Base-by-base conservation (phyloP, 306 rosid species). In the Cicer yamashitae region DNA sequence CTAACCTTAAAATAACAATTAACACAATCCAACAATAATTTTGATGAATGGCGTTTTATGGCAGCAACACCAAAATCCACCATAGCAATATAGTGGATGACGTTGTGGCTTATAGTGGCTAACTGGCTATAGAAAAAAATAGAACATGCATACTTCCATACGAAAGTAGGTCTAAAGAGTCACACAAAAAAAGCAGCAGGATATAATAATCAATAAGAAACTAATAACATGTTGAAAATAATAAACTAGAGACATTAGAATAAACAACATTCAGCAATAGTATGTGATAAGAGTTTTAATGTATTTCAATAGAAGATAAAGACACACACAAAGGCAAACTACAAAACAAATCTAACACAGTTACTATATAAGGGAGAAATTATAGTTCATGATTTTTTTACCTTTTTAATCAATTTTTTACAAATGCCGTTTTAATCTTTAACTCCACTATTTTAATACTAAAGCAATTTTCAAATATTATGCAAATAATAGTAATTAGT, bases 1-100 rank as follows among this genome's bases (percentile, higher is more conserved):
- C 41, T 50, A 51, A 9, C 41, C 38, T 56, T 10, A 37, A 60
- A 38, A 76, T 70, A 71, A 45, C 12, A 57, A 71, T 46, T 12
- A 65, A 18, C 58, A 54, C 25, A 67, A 51, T 34, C 40, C 20
- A 30, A 60, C 12, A 9, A 30, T 13, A 30, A 12, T 12, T 12
- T 30, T 34, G 10, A 34, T 34, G 18, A 60, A 60, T 34, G 18
- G 4, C 1, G 1, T 1, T 60, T 60, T 34, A 34, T 6, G 20
- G 10, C 18, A 34, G 10, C 37, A 34, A 60, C 18, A 7, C 2
- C 8, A 60, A 60, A 60, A 60, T 60, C 44, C 44, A 34, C 20
- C 44, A 3, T 34, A 34, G 37, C 20, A n/a, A 60, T 60, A 60
- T n/a, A 39, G 66, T 13, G 45, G 43, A 10, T 59, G 10, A 3